Evolutionary conservation across 805 yeast species (phyloP).

Genomic region (Starmerella cellae): DNA sequence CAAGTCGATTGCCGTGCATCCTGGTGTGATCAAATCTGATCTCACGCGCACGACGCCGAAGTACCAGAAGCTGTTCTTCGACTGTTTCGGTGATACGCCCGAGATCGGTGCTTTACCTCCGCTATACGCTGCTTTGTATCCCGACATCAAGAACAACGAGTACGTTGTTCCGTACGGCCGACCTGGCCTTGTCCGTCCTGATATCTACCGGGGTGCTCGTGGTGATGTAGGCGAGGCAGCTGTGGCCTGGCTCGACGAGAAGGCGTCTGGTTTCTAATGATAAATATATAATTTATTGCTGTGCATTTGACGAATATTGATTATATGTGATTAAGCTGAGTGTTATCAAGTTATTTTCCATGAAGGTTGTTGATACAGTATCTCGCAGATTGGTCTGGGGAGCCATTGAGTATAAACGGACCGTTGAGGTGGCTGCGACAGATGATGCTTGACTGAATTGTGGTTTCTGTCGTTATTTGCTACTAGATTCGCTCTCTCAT

Average conservation of each 20-base stretch:
- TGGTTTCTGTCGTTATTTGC: too few species aligned
- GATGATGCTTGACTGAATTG: too few species aligned
- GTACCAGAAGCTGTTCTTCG: not conserved
- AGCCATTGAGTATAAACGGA: too few species aligned
- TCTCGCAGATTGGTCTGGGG: too few species aligned
- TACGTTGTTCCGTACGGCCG: conserved; percentile 35
- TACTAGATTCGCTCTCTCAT: too few species aligned
- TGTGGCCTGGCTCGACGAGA: conserved; percentile 27
- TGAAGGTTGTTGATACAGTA: too few species aligned
- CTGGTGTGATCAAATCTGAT: conserved; percentile 32
- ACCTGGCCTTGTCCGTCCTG: conserved; percentile 29
- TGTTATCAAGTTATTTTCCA: too few species aligned
- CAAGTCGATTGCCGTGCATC: conserved; percentile 31
- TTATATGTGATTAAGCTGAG: too few species aligned
- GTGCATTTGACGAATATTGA: too few species aligned
- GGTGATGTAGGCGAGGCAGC: conserved; percentile 28
- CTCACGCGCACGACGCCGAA: conserved; percentile 24
- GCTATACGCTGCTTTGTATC: conserved; percentile 33
- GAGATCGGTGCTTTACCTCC: conserved; percentile 36
- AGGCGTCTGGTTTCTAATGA: conserved; percentile 2
- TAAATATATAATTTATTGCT: too few species aligned
- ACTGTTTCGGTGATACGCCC: conserved; percentile 16
- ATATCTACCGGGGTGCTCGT: conserved; percentile 27
- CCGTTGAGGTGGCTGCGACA: too few species aligned
- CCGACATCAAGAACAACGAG: conserved; percentile 29